Base-by-base conservation (phyloP, 2,329 filamentous ascomycete species). In the Ceratocystis albifundus region DNA sequence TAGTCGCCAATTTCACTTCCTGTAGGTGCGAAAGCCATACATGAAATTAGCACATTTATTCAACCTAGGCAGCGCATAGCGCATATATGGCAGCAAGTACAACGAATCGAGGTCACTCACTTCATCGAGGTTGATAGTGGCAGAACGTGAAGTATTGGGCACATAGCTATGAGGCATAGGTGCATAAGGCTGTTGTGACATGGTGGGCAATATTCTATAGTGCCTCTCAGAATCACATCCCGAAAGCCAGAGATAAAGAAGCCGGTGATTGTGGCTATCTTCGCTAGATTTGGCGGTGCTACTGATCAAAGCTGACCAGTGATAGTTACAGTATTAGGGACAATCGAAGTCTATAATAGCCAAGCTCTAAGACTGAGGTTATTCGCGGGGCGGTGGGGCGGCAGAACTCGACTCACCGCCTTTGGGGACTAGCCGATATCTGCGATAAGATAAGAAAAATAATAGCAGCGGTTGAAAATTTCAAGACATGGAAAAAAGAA, bases 51-150 rank as follows among this genome's bases (percentile, higher is more conserved):
- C n/a, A 48, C 44, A 8, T 17, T n/a, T 46, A 50, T 25, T 62
- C 20, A 61, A 22, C 22, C 15, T 32, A 36, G 66, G 44, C 53
- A 63, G 61, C 22, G 45, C 22, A 53, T 8, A 63, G 61, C 22
- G 45, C 22, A 53, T 8, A 8, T n/a, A 20, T 28, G 10, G 10
- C 3, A 12, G 46, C 68, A 68, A 15, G 64, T 28, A 61, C 61
- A 59, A 22, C 61, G 53, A 36, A 6, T 30, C 20, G 28, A 44
- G 17, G 17, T 7, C 6, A 65, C 75, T 69, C 79, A 92, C 90
- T 80, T 96, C 90, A 74, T 96, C 93, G 59, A 96, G 85, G 74
- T 92, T 96, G 76, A 96, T 96, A 20, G 88, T 94, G 22, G 92
- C 90, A 3, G 90, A 89, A 10, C 95, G 80, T 7, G 87, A 82